Conservation (phyloP, 805 yeast genomes). For the Monosporozyma aerobia region DNA sequence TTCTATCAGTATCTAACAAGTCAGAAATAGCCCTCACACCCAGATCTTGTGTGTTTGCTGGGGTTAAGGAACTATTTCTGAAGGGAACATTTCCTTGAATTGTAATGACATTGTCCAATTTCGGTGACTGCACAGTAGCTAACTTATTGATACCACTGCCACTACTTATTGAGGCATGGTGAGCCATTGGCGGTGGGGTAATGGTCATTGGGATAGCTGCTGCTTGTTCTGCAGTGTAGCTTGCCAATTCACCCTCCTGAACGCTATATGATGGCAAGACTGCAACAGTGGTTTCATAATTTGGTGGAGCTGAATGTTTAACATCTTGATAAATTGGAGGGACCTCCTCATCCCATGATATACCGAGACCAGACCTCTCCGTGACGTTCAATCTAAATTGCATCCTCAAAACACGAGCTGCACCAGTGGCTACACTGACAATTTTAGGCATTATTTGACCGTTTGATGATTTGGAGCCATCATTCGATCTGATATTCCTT, state of each 20-base stretch:
- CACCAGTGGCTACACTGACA: slow-evolving; percentile 80
- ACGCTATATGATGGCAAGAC: slow-evolving; percentile 1
- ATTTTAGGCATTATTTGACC: slow-evolving; percentile 9
- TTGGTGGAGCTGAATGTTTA: slow-evolving; percentile 77
- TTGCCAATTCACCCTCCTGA: background rate
- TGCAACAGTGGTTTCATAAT: slow-evolving; percentile 37
- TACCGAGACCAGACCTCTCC: slow-evolving; percentile 90
- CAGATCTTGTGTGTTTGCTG: slow-evolving; percentile 24
- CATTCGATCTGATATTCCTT: slow-evolving; percentile 10
- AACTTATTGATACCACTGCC: slow-evolving; percentile 1
- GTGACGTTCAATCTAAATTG: slow-evolving; percentile 78
- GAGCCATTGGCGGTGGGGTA: slow-evolving; percentile 23
- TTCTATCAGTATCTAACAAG: slow-evolving; percentile 25
- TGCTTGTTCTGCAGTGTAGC: background rate
- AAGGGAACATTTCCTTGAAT: slow-evolving; percentile 26
- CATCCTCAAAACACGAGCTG: slow-evolving; percentile 91
- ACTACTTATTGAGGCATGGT: slow-evolving; percentile 12
- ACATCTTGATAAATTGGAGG: slow-evolving; percentile 94
- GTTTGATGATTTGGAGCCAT: slow-evolving; percentile 3
- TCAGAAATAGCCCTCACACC: slow-evolving; percentile 19
- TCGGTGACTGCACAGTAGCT: slow-evolving; percentile 19
- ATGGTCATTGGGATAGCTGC: slow-evolving; percentile 6
- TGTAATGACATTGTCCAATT: slow-evolving; percentile 22
- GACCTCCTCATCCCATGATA: slow-evolving; percentile 98
- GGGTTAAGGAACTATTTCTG: slow-evolving; percentile 21